phyloP scores from a whole-genome alignment of 495 filamentous ascomycete genomes.

The Penicillium goetzii region DNA sequence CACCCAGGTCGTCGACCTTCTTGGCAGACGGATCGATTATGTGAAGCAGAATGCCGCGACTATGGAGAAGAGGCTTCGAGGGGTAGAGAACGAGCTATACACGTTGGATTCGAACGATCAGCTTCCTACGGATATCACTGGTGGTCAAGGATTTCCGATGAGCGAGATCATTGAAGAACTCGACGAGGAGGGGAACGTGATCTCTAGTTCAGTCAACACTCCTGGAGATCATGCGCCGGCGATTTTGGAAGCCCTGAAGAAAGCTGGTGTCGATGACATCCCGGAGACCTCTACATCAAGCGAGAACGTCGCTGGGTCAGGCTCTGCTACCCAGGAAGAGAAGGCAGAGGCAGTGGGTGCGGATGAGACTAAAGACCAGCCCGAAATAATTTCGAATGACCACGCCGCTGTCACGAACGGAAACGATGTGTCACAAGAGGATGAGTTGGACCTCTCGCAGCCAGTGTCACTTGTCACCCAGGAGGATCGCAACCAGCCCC shows the following conservation, averaged over 20 bases:
- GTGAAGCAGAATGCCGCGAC: slow-evolving; percentile 74
- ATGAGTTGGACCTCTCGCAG: slow-evolving; percentile 22
- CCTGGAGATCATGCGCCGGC: slow-evolving; percentile 64
- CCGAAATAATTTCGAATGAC: background rate
- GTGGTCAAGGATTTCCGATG: slow-evolving; percentile 60
- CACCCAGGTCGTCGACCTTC: slow-evolving; percentile 69
- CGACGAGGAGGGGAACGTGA: slow-evolving; percentile 87
- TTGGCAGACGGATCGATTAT: slow-evolving; percentile 82
- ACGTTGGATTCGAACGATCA: slow-evolving; percentile 44
- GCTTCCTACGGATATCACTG: slow-evolving; percentile 18
- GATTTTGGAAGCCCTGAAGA: slow-evolving; percentile 67
- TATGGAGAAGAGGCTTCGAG: slow-evolving; percentile 68
- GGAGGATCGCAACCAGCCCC: slow-evolving; percentile 33
- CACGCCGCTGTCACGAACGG: slow-evolving; percentile 12
- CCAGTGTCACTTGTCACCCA: slow-evolving; percentile 29
- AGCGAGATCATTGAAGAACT: slow-evolving; percentile 90
- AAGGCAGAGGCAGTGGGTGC: background rate
- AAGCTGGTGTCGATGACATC: slow-evolving; percentile 66
- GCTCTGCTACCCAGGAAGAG: slow-evolving; percentile 1
- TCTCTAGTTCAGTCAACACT: slow-evolving; percentile 63
- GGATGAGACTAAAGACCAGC: background rate
- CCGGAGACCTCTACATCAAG: slow-evolving; percentile 31
- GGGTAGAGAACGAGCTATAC: slow-evolving; percentile 68
- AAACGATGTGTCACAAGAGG: slow-evolving; percentile 4
- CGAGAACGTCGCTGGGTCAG: slow-evolving; percentile 6